Base-by-base conservation (phyloP, 495 filamentous ascomycete genomes). In the Neurospora terricola region DNA sequence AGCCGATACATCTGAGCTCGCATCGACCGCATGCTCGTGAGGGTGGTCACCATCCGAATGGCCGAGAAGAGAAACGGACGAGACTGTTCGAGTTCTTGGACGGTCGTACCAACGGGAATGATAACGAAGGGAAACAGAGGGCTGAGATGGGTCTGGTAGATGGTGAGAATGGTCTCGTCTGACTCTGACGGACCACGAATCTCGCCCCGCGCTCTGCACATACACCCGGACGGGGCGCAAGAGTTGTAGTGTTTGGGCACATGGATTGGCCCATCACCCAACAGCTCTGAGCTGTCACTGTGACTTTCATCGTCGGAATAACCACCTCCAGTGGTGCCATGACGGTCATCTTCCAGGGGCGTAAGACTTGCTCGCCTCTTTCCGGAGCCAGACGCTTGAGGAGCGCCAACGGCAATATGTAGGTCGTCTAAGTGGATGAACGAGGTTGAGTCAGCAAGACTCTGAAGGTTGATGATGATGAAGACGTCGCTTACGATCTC, bases 81-180 rank as follows among this genome's bases (percentile, higher is more conserved):
- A 8, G 70, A 76, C 1, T 69, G 73, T 16, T 71, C 72, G 0
- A 83, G 43, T 10, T 79, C 75, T 6, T 76, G 38, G 1, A 78
- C 76, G 0, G 77, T 70, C 14, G 73, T 75, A 34, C 77, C 75
- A 10, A 73, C 36, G 3, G 82, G 80, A 37, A 84, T 54, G 30
- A 79, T 62, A 30, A 85, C 82, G 69, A 85, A 85, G 1, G 83
- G 82, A 23, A 79, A 83, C 21, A 75, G 76, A 3, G 80, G 79
- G 72, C 78, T 78, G 43, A 85, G 72, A 40, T 79, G 73, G 23
- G 76, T 73, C 16, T 76, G 75, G 71, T 81, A 85, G 14, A 75
- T 81, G 21, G 78, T 76, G 38, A 84, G 66, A 9, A 82, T 76
- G 7, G 76, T 73, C 37, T 85, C 82, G 38, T 83, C 82, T 3